These are phyloP conservation scores for Pyrenophora tritici-repentis DNA, from an alignment of 2,329 filamentous ascomycete genomes.

Conservation along the genomic window DNA sequence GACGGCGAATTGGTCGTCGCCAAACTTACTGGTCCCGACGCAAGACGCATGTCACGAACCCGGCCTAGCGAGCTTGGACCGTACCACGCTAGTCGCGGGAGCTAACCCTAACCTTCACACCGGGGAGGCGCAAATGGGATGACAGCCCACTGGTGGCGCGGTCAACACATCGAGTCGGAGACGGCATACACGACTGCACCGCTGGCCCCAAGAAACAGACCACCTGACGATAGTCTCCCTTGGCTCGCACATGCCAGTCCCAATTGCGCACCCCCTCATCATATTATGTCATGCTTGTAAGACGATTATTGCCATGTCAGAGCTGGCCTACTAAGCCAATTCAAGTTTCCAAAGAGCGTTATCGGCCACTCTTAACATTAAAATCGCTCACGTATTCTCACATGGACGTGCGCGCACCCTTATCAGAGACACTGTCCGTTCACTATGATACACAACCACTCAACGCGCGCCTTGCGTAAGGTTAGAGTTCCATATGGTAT, in stretches of 20 bases:
- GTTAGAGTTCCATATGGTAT: conserved; percentile 2
- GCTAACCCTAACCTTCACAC: conserved; percentile 11
- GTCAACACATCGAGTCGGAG: conserved; percentile 4
- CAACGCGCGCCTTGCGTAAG: conserved; percentile 4
- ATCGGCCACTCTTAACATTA: no score
- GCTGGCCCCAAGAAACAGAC: background rate
- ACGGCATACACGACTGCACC: background rate
- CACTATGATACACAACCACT: conserved; percentile 16
- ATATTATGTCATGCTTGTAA: no score
- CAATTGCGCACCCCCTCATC: background rate
- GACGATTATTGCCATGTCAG: no score
- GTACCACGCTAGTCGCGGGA: conserved; percentile 14
- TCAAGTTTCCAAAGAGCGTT: no score
- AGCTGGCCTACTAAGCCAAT: no score
- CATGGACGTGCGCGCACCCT: background rate
- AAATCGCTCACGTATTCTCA: no score
- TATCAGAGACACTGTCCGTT: conserved; percentile 5
- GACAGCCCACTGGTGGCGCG: conserved; percentile 3
- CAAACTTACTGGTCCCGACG: conserved; percentile 23
- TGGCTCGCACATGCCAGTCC: background rate
- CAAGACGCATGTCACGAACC: conserved; percentile 23
- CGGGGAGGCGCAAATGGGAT: conserved; percentile 9
- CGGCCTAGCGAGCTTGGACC: conserved; percentile 25
- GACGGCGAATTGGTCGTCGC: conserved; percentile 19
- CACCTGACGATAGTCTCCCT: background rate